These are phyloP conservation scores for Ulmus americana DNA, from an alignment of 331 rosid species.

Conservation along the genomic window DNA sequence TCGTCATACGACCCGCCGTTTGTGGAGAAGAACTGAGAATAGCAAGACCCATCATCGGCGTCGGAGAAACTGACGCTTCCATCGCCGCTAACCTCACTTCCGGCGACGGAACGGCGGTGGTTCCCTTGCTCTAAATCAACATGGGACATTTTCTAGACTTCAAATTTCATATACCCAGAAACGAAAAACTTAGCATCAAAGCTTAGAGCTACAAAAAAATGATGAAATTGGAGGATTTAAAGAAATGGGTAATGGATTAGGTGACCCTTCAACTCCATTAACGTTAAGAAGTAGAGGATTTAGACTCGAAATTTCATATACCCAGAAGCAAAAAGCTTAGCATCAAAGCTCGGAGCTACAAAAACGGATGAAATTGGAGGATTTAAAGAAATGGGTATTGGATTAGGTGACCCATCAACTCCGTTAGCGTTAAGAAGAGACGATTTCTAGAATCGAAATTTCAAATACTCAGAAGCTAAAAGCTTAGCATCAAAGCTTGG, in stretches of 20 bases:
- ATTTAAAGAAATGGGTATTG: constrained; percentile 36
- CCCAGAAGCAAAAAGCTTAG: constrained; percentile 27
- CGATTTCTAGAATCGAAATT: constrained; percentile 32
- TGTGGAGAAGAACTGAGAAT: constrained; percentile 78
- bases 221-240: constrained; percentile 23
- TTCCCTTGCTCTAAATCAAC: constrained; percentile 65
- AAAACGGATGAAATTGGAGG: constrained; percentile 8
- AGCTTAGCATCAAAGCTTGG: constrained; percentile 14
- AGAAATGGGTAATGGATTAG: constrained; percentile 48
- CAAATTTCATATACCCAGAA: constrained; percentile 40
- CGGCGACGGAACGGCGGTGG: constrained; percentile 37
- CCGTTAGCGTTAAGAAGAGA: constrained; percentile 25
- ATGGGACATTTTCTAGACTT: constrained; percentile 39
- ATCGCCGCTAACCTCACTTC: constrained; percentile 47
- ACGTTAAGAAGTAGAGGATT: constrained; percentile 17
- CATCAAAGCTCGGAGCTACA: constrained; percentile 17
- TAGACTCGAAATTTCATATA: constrained; percentile 30
- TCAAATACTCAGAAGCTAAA: constrained; percentile 28
- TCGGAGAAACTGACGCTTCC: constrained; percentile 66
- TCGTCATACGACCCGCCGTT: constrained; percentile 89
- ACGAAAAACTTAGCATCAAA: constrained; percentile 12
- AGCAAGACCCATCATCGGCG: constrained; percentile 76
- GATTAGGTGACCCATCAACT: constrained; percentile 50
- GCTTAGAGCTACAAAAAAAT: constrained; percentile 16
- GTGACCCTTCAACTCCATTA: constrained; percentile 46